Evolutionary conservation across 1,139 yeast species (phyloP), one percentile per base, ranked within the genome.

Genomic region (Hansenula anomala): DNA sequence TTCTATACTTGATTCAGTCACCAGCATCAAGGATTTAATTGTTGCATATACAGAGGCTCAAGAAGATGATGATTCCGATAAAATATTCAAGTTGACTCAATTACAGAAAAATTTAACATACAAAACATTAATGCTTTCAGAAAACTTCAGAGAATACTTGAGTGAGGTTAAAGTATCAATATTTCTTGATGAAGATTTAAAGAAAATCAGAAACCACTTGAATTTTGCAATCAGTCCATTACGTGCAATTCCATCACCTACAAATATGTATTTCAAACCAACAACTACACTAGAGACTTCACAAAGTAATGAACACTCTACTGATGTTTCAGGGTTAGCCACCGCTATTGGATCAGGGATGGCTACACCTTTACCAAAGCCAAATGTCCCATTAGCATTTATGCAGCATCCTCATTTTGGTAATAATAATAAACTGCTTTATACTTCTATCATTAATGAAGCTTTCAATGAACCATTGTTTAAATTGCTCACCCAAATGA

Each of bases 101-200:
- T 37, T 51, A 13, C 61, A 59, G 37, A 56, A 58, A 27, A 38
- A 46, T 3, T 58, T 71, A 53, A 61, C 64, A 5, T 46, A 51
- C 8, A 47, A 54, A 6, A 52, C 69, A 3, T 49, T 67, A 2
- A 52, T 48, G 6, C 50, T 71, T 5, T 61, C 75, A 0, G 67
- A 67, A 36, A 58, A 59, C 7, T 67, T 63, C 39, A 59, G 77
- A 44, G 76, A 71, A 44, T 66, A 65, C 45, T 52, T 64, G 15
- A 69, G 67, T 47, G 73, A 69, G 38, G 38, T 65, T 14, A 60
- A 69, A 12, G 33, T 72, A 5, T 59, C 71, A 1, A 55, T 58
- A 3, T 57, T 66, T 40, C 44, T 59, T n/a, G 57, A 53, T 23
- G 51, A 47, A 14, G 61, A 61, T 25, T 51, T 71, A 23, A 54